A percentile compares a stretch with the other conserved stretches of the same genome.
Conservation (phyloP, 495 filamentous ascomycete species). For the Aspergillus bridgeri region DNA sequence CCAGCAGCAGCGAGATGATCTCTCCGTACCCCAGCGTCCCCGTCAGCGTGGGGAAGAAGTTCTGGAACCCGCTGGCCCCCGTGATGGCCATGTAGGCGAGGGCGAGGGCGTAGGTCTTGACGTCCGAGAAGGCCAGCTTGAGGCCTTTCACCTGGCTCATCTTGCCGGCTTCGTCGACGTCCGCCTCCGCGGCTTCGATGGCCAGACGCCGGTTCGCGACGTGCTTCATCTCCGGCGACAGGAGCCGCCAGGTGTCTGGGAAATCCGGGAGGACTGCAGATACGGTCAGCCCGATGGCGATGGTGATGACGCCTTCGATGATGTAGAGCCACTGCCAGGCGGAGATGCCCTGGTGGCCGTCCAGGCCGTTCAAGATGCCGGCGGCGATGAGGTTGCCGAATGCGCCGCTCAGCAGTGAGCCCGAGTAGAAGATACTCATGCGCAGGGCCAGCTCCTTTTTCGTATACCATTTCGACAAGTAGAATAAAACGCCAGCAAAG, state of each 20-base stretch:
- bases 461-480: constrained; percentile 60
- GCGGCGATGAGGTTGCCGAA: constrained; percentile 63
- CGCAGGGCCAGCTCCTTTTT: constrained; percentile 54
- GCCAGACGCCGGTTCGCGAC: constrained; percentile 49
- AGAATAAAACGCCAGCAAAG: constrained; percentile 51
- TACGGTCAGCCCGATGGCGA: constrained; percentile 38
- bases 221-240: constrained; percentile 45
- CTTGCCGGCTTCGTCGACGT: constrained; percentile 46
- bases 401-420: constrained; percentile 58
- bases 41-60: constrained; percentile 53
- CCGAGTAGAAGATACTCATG: constrained; percentile 65
- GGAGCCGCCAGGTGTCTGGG: constrained; percentile 45
- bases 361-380: constrained; percentile 46
- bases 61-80: constrained; percentile 51
- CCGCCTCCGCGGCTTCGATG: constrained; percentile 46
- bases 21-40: constrained; percentile 38
- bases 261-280: constrained; percentile 47
- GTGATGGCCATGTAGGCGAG: constrained; percentile 51
- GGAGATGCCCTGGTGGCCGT: constrained; percentile 36
- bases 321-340: constrained; percentile 56
- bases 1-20: constrained; percentile 45
- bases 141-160: constrained; percentile 48
- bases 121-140: constrained; percentile 50
- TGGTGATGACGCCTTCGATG: constrained; percentile 44
- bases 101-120: constrained; percentile 49